Conservation (phyloP, 2,329 filamentous ascomycete species). For the Aspergillus sp. region DNA sequence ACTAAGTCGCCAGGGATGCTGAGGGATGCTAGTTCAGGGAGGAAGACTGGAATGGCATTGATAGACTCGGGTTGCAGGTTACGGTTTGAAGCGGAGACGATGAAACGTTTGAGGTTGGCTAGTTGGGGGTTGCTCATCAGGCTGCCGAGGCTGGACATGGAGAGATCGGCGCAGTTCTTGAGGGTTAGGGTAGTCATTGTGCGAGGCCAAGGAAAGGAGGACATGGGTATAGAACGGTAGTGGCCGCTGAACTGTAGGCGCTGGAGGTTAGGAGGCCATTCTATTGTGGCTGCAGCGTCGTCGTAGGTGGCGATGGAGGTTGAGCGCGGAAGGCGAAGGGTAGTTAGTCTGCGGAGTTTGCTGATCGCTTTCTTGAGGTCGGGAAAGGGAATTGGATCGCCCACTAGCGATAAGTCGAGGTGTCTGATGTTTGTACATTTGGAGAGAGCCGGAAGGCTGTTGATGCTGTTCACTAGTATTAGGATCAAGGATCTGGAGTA, state of each 20-base stretch:
- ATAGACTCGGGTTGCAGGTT: slow-evolving; percentile 28
- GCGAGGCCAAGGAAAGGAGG: slow-evolving; percentile 31
- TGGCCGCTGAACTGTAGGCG: slow-evolving; percentile 29
- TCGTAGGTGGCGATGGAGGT: slow-evolving; percentile 21
- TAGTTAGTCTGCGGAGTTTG: slow-evolving; percentile 47
- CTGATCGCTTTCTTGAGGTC: slow-evolving; percentile 54
- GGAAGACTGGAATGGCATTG: slow-evolving; percentile 26
- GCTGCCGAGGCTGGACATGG: slow-evolving; percentile 23
- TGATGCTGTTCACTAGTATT: slow-evolving; percentile 38
- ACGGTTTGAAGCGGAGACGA: slow-evolving; percentile 28
- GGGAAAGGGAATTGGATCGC: slow-evolving; percentile 52
- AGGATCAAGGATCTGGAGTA: background rate
- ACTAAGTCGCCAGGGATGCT: slow-evolving; percentile 36
- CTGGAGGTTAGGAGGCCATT: slow-evolving; percentile 32
- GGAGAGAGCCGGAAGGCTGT: slow-evolving; percentile 58
- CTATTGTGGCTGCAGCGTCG: slow-evolving; percentile 9
- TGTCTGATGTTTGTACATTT: slow-evolving; percentile 55
- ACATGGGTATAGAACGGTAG: slow-evolving; percentile 21
- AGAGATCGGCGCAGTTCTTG: slow-evolving; percentile 28
- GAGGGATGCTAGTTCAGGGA: slow-evolving; percentile 31
- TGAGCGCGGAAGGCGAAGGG: slow-evolving; percentile 48
- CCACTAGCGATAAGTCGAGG: slow-evolving; percentile 57
- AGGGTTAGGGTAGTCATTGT: slow-evolving; percentile 28
- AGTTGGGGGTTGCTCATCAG: slow-evolving; percentile 28
- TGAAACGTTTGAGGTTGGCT: slow-evolving; percentile 27